phyloP scores from a whole-genome alignment of 2,329 filamentous ascomycete genomes.

The Clarireedia monteithiana region DNA sequence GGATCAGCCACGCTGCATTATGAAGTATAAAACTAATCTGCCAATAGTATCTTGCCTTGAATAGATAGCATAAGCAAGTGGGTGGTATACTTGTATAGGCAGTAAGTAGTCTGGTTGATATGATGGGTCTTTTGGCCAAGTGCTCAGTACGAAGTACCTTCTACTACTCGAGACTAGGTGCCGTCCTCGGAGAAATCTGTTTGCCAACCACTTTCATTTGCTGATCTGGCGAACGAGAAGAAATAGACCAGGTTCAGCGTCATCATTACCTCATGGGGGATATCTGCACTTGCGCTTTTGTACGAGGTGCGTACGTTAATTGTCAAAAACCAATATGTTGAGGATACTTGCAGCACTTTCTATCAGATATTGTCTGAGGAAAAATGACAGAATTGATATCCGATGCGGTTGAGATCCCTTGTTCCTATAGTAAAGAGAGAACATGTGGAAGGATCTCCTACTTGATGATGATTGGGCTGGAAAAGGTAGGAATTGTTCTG shows the following conservation, averaged over 20 bases:
- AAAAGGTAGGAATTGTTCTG: no score
- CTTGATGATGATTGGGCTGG: no score
- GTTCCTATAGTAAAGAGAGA: background rate
- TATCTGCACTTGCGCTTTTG: background rate
- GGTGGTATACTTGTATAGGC: no score
- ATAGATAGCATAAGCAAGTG: no score
- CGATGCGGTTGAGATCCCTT: background rate
- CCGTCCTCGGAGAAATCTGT: background rate
- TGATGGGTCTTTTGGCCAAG: no score
- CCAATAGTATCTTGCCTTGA: no score
- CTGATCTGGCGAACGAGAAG: background rate
- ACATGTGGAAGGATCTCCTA: no score
- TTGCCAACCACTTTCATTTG: background rate
- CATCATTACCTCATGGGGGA: background rate
- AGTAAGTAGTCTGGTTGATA: no score
- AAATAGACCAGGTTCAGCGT: background rate
- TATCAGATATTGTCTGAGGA: background rate
- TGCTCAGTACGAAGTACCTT: no score
- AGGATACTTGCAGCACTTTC: background rate
- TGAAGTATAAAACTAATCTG: no score
- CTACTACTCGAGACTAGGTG: no score
- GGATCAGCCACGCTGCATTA: no score
- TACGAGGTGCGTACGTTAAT: background rate
- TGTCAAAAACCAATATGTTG: background rate
- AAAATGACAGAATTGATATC: background rate